Percentiles rank a stretch among this genome's conserved stretches.
These are phyloP conservation scores for Mycosarcoma maydis DNA, from an alignment of 1,284 basidiomycete species.

Conservation along the genomic window DNA sequence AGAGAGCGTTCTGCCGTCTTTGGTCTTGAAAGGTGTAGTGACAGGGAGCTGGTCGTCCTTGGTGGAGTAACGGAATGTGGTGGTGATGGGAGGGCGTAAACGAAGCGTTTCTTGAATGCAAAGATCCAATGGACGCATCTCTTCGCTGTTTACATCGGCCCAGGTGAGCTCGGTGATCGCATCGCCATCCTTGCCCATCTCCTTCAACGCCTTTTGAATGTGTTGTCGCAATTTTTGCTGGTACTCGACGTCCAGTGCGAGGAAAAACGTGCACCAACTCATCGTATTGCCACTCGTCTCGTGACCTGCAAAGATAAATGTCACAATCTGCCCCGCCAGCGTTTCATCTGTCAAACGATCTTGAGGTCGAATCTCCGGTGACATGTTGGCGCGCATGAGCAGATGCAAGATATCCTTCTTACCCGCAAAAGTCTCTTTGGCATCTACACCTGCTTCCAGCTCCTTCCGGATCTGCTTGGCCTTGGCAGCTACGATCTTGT, in stretches of 20 bases:
- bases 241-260: constrained; percentile 46
- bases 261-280: constrained; percentile 57
- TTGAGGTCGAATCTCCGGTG: constrained; percentile 35
- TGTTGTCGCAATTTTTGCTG: constrained; percentile 49
- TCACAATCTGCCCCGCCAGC: constrained; percentile 57
- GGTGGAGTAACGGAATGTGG: constrained; percentile 50
- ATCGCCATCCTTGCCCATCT: constrained; percentile 41
- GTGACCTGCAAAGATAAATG: constrained; percentile 64
- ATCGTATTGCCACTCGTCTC: constrained; percentile 59
- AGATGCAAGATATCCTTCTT: constrained; percentile 53
- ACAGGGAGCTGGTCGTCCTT: constrained; percentile 60
- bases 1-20: constrained; percentile 53
- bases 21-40: constrained; percentile 45
- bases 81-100: constrained; percentile 47
- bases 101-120: constrained; percentile 59
- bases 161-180: constrained; percentile 41
- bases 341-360: constrained; percentile 45
- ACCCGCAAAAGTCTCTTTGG: constrained; percentile 41
- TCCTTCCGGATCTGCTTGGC: constrained; percentile 44
- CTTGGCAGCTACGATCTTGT: constrained; percentile 39
- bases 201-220: constrained; percentile 22
- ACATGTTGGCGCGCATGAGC: constrained; percentile 50
- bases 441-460: constrained; percentile 38
- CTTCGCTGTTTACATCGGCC: constrained; percentile 49
- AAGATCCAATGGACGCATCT: constrained; percentile 55